Conservation (phyloP, 2,329 filamentous ascomycete species). For the Onygena corvina region DNA sequence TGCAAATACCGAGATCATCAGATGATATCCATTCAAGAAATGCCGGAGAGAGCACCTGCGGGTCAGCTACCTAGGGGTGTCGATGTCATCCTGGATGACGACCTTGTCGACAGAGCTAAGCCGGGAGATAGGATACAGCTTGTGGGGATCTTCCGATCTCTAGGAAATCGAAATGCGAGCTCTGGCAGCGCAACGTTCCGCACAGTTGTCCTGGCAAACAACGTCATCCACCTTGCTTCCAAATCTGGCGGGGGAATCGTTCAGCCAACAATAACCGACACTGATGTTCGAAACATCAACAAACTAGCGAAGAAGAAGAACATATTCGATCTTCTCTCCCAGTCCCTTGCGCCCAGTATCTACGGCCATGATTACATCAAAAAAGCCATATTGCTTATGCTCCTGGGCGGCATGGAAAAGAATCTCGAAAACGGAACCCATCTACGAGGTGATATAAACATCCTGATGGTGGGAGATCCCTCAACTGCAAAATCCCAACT, state of each 20-base stretch:
- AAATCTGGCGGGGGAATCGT: conserved; percentile 93
- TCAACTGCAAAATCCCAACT: conserved; percentile 98
- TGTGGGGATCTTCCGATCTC: conserved; percentile 87
- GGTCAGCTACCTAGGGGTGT: conserved; percentile 91
- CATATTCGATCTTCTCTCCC: conserved; percentile 81
- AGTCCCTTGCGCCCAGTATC: conserved; percentile 90
- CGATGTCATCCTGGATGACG: conserved; percentile 92
- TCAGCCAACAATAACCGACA: conserved; percentile 84
- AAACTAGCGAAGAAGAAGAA: conserved; percentile 91
- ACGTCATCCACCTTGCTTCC: conserved; percentile 84
- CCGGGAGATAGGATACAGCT: conserved; percentile 92
- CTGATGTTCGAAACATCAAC: conserved; percentile 97
- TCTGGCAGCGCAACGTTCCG: conserved; percentile 89
- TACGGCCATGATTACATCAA: conserved; percentile 97
- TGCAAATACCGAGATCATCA: conserved; percentile 94
- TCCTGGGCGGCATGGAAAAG: conserved; percentile 93
- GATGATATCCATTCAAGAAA: conserved; percentile 96
- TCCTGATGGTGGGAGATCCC: conserved; percentile 96
- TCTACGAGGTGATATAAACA: conserved; percentile 96
- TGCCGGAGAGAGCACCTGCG: conserved; percentile 91
- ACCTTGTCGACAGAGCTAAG: conserved; percentile 87
- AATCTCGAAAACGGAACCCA: conserved; percentile 97
- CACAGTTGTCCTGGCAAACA: conserved; percentile 86
- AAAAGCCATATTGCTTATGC: conserved; percentile 89
- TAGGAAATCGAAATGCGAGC: conserved; percentile 87